phyloP scores from a whole-genome alignment of 345 rosid genomes.

The Lepidium sativum region DNA sequence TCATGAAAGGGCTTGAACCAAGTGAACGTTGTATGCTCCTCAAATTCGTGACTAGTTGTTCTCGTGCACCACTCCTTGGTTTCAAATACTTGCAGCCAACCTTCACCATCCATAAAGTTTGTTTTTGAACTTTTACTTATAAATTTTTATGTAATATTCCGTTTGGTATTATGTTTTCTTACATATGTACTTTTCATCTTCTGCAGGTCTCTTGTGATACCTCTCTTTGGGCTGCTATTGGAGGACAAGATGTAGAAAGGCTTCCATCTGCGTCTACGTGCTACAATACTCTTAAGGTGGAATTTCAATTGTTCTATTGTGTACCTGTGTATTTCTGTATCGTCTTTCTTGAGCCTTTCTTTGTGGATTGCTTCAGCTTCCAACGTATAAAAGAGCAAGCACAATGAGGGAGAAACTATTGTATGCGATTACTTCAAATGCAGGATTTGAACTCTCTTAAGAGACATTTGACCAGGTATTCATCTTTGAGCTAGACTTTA shows the following conservation, averaged over 20 bases:
- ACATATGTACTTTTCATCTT: neutral
- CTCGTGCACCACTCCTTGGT: constrained; percentile 89
- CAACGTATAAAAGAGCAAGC: constrained; percentile 80
- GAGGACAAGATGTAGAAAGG: constrained; percentile 95
- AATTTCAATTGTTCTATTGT: neutral
- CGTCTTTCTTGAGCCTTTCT: constrained; percentile 10
- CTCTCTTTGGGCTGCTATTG: constrained; percentile 83
- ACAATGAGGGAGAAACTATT: constrained; percentile 87
- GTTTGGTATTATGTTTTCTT: neutral
- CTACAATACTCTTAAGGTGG: constrained; percentile 96
- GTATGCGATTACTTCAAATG: constrained; percentile 87
- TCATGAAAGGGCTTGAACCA: constrained; percentile 74
- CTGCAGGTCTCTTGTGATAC: constrained; percentile 77
- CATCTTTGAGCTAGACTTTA: constrained; percentile 20
- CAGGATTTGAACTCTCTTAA: constrained; percentile 98
- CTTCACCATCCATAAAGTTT: constrained; percentile 87
- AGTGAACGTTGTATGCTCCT: constrained; percentile 86
- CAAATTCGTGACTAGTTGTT: constrained; percentile 96
- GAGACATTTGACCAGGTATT: constrained; percentile 21
- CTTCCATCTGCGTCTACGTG: constrained; percentile 99
- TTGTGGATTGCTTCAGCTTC: constrained; percentile 61
- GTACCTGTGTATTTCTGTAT: neutral
- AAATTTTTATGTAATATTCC: neutral
- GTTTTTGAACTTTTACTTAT: constrained; percentile 6
- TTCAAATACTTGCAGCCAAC: constrained; percentile 92